These are phyloP conservation scores for Chloranthus sessilifolius DNA, from an alignment of 164 flowering plant genomes.

Conservation along the genomic window DNA sequence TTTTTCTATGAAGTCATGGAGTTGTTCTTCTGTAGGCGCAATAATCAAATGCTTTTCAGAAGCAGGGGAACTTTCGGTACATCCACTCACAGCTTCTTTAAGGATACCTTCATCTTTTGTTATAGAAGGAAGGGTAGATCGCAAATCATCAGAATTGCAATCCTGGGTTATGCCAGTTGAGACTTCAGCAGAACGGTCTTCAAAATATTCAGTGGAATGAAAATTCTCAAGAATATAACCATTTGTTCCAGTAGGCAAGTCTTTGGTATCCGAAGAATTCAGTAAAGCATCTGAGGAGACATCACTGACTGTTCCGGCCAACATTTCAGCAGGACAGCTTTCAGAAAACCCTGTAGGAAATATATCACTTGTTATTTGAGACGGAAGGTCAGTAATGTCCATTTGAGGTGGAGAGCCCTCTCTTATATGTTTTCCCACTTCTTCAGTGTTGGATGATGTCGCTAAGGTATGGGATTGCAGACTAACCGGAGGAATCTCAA, in stretches of 20 bases:
- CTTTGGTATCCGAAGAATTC: slow-evolving; percentile 4
- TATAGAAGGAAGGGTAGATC: slow-evolving; percentile 14
- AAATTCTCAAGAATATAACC: not conserved
- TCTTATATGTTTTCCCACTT: slow-evolving; percentile 6
- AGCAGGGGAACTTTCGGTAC: slow-evolving; percentile 14
- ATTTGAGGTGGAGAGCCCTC: slow-evolving; percentile 10
- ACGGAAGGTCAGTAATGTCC: slow-evolving; percentile 9
- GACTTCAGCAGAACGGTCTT: not conserved
- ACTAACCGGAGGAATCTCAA: slow-evolving; percentile 17
- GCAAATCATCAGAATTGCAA: slow-evolving; percentile 10
- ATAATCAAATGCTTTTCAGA: slow-evolving; percentile 7
- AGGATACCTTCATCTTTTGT: slow-evolving; percentile 12
- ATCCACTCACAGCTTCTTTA: slow-evolving; percentile 11
- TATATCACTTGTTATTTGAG: slow-evolving; percentile 16
- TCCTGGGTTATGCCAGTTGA: not conserved
- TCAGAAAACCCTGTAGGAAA: slow-evolving; percentile 12
- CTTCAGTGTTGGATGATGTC: slow-evolving; percentile 11
- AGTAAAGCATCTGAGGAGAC: slow-evolving; percentile 1
- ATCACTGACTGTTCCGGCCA: slow-evolving; percentile 15
- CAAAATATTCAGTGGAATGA: not conserved
- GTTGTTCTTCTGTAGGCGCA: slow-evolving; percentile 14
- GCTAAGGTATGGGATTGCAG: slow-evolving; percentile 1
- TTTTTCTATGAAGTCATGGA: slow-evolving; percentile 14
- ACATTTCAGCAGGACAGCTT: slow-evolving; percentile 15
- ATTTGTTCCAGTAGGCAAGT: slow-evolving; percentile 2